phyloP scores from a whole-genome alignment of 805 yeast genomes.

The Candida broadrunensis region DNA sequence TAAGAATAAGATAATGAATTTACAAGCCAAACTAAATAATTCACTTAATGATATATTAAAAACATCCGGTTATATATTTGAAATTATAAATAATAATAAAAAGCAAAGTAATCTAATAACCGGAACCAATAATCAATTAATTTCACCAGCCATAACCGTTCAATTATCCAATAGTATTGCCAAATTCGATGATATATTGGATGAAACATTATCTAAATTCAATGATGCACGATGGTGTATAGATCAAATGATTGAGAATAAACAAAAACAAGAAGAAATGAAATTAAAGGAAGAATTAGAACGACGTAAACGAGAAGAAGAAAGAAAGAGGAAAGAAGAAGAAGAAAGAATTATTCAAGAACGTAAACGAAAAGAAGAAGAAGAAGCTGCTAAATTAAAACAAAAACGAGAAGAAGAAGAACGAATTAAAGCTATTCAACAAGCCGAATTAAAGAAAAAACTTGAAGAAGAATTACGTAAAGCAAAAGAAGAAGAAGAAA shows the following conservation, averaged over 20 bases:
- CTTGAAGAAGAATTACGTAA: neutral
- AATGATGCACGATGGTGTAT: conserved; percentile 45
- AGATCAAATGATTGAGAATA: conserved; percentile 39
- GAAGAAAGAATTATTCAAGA: conserved; percentile 11
- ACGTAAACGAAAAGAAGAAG: conserved; percentile 13
- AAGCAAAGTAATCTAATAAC: conserved; percentile 39
- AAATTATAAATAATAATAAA: conserved; percentile 37
- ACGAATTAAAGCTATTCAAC: conserved; percentile 8
- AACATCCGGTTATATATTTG: conserved; percentile 43
- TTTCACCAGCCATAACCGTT: conserved; percentile 32
- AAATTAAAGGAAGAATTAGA: conserved; percentile 35
- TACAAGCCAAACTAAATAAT: conserved; percentile 36
- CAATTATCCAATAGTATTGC: conserved; percentile 33
- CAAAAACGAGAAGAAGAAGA: conserved; percentile 16
- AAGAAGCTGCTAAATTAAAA: conserved; percentile 1
- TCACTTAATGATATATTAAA: conserved; percentile 40
- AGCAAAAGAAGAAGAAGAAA: conserved; percentile 10
- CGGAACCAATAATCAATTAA: conserved; percentile 40
- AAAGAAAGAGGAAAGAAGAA: conserved; percentile 16
- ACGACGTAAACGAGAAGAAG: conserved; percentile 25
- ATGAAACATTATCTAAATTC: conserved; percentile 38
- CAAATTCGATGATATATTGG: conserved; percentile 40
- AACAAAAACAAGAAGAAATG: conserved; percentile 39
- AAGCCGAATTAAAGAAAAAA: conserved; percentile 14
- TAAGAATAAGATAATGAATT: too few relatives aligned